Evolutionary conservation across 352 stramenopile genomes (phyloP).

Genomic region (Pythium monospermum): DNA sequence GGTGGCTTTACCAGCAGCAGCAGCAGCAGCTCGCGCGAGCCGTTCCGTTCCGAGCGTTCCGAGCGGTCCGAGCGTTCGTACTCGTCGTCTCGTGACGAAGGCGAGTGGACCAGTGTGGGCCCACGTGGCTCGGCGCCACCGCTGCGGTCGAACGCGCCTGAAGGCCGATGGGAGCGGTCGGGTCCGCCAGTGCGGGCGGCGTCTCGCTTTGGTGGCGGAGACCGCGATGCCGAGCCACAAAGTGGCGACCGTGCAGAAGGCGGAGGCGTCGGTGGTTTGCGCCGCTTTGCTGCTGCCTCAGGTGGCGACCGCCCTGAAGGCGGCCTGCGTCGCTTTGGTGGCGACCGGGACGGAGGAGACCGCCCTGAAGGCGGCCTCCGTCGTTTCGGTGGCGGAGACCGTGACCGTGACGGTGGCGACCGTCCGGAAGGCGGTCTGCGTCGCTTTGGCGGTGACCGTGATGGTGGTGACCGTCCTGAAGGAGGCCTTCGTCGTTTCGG

Average conservation of each 20-base stretch:
- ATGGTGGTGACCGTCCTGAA: constrained; percentile 6
- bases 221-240: constrained; percentile 22
- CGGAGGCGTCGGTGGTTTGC: too few species aligned
- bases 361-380: not conserved
- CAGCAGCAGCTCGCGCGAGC: too few species aligned
- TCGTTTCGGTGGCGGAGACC: constrained; percentile 14
- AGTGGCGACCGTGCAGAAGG: not conserved
- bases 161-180: constrained; percentile 56
- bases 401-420: constrained; percentile 14
- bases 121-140: constrained; percentile 16
- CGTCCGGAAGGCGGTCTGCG: constrained; percentile 17
- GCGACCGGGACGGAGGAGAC: constrained; percentile 18
- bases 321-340: constrained; percentile 9
- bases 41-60: constrained; percentile 12
- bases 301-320: constrained; percentile 5
- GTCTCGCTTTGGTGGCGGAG: constrained; percentile 8
- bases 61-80: too few species aligned
- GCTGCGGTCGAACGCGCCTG: constrained; percentile 30
- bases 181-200: constrained; percentile 35
- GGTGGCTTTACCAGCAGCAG: constrained; percentile 22
- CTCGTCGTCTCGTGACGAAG: too few species aligned
- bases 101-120: constrained; percentile 66
- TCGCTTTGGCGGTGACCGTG: constrained; percentile 38
- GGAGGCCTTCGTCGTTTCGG: constrained; percentile 6
- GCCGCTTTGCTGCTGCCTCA: too few species aligned